Conservation (phyloP, 2,329 filamentous ascomycete species). For the Coniosporium tulheliwenetii region DNA sequence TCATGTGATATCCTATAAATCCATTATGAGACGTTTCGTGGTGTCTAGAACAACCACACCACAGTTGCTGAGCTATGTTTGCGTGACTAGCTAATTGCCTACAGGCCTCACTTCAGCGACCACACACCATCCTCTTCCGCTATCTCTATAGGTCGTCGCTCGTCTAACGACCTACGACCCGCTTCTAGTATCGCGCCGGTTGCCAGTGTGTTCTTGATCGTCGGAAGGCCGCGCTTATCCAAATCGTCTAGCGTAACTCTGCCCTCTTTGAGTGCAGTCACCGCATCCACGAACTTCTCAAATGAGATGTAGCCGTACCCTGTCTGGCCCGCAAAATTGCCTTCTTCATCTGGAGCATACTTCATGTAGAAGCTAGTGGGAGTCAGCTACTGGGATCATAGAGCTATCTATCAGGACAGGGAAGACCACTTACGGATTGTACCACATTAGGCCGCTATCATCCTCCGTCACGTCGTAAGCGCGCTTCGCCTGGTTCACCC, state of each 20-base stretch:
- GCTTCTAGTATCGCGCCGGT: slow-evolving; percentile 88
- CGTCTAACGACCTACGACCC: slow-evolving; percentile 69
- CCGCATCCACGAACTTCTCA: slow-evolving; percentile 89
- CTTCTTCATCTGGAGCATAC: slow-evolving; percentile 86
- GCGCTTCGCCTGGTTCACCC: slow-evolving; percentile 83
- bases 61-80: no score
- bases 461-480: slow-evolving; percentile 93
- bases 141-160: slow-evolving; percentile 64
- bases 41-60: no score
- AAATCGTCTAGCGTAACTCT: slow-evolving; percentile 57
- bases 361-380: slow-evolving; percentile 64
- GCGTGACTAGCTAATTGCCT: neutral
- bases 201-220: slow-evolving; percentile 74
- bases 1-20: no score
- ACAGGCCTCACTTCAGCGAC: slow-evolving; percentile 39
- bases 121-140: slow-evolving; percentile 48
- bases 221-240: slow-evolving; percentile 68
- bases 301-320: slow-evolving; percentile 91
- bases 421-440: slow-evolving; percentile 50
- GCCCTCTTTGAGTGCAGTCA: slow-evolving; percentile 61
- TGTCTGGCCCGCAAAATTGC: slow-evolving; percentile 80
- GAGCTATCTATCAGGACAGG: neutral
- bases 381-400: neutral
- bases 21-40: no score
- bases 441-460: slow-evolving; percentile 56